phyloP scores from a whole-genome alignment of 164 flowering plant species.

The Vitis cinerea region DNA sequence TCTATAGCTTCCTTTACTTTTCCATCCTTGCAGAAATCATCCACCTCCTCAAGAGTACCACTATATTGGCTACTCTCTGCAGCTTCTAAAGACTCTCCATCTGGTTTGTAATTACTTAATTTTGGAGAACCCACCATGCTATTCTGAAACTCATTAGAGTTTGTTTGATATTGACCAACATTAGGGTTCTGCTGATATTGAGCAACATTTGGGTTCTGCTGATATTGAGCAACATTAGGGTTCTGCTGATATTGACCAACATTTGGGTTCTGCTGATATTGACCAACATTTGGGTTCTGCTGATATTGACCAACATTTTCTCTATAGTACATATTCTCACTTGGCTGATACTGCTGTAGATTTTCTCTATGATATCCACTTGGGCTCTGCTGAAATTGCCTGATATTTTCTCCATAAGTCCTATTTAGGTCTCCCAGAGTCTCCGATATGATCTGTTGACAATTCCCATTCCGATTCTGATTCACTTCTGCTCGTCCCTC shows the following conservation, averaged over 20 bases:
- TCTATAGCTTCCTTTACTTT: constrained; percentile 66
- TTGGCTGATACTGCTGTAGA: not conserved
- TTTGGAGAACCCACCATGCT: constrained; percentile 4
- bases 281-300: constrained; percentile 12
- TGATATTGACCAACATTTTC: constrained; percentile 6
- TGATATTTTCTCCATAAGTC: not conserved
- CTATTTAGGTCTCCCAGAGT: constrained; percentile 4
- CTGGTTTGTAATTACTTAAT: constrained; percentile 1
- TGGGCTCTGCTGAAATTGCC: not conserved
- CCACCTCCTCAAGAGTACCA: constrained; percentile 58
- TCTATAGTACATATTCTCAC: not conserved
- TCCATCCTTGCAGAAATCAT: constrained; percentile 48
- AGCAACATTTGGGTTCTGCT: constrained; percentile 6
- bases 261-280: constrained; percentile 19
- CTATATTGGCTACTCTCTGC: constrained; percentile 19
- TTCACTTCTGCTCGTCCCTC: not conserved
- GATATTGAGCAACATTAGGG: constrained; percentile 10
- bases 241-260: constrained; percentile 9
- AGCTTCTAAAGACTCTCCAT: constrained; percentile 20
- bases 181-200: constrained; percentile 1
- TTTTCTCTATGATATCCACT: not conserved
- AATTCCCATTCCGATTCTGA: not conserved
- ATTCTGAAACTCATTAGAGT: constrained; percentile 7
- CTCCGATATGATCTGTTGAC: not conserved
- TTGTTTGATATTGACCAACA: constrained; percentile 3